Percentiles rank a stretch among this genome's conserved stretches.
Conservation (phyloP, 228 moss, liverwort and hornwort genomes). For the Sphagnum magellanicum region DNA sequence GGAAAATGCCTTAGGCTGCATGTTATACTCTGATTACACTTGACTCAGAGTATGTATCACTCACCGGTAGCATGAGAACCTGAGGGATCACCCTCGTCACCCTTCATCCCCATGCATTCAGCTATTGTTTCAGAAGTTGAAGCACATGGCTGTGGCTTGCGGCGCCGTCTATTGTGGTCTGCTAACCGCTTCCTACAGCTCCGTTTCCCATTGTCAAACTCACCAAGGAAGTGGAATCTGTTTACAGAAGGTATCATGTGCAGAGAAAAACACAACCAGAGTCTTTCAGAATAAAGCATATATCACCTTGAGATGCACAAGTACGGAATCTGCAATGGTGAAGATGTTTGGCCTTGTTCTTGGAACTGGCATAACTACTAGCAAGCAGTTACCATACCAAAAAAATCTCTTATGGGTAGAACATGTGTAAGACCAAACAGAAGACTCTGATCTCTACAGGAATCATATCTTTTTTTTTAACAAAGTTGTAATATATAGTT, state of each 20-base stretch:
- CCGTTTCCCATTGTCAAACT: constrained; percentile 93
- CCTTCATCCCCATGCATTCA: constrained; percentile 56
- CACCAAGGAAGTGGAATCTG: constrained; percentile 85
- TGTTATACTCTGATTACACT: background rate
- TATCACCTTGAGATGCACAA: background rate
- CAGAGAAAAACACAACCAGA: background rate
- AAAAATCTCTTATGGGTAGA: background rate
- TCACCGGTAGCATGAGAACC: constrained; percentile 29
- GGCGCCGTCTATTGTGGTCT: constrained; percentile 76
- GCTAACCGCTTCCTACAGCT: constrained; percentile 85
- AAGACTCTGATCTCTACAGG: background rate
- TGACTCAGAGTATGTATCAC: background rate
- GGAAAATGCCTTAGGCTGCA: background rate
- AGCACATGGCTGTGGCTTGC: constrained; percentile 76
- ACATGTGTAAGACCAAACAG: no score
- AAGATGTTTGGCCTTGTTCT: background rate
- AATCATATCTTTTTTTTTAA: background rate
- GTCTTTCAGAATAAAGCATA: background rate
- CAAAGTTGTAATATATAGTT: background rate
- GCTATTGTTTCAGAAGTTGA: constrained; percentile 42
- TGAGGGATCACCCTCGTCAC: constrained; percentile 33
- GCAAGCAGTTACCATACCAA: background rate
- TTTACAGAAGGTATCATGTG: constrained; percentile 1
- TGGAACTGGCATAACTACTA: background rate
- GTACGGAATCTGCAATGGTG: background rate